Base-by-base conservation (phyloP, 2,329 filamentous ascomycete genomes). In the Talaromyces sp. region DNA sequence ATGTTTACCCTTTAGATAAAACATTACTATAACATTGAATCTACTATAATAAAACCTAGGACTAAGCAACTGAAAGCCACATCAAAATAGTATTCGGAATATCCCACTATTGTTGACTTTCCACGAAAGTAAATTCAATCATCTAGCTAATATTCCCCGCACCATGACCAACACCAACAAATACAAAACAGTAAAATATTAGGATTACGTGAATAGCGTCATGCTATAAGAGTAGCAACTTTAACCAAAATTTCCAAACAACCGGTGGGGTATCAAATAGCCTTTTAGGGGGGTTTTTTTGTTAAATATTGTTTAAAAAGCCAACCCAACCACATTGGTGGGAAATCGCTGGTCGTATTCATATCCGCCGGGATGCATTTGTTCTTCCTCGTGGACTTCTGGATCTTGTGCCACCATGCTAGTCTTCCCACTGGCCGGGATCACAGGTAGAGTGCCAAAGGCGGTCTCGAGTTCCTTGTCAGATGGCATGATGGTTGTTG, bases 391-490 rank as follows among this genome's bases (percentile, higher is more conserved):
- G 34, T 59, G 27, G 16, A 42, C 56, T 12, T 44, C 44, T 52
- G 33, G 63, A 51, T 56, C 61, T 44, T 62, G 56, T 36, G 56
- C 54, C 31, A 62, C 61, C 31, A 62, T n/a, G 27, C 61, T 62
- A 28, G 58, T 62, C 34, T 62, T 62, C 33, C 40, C 56, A 52
- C 61, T 62, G n/a, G 61, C 61, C 27, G 58, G 36, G 54, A 63
- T 51, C 40, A 60, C 53, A 56, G 63, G 61, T 0, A 62, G 44
- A 56, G 56, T 59, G 18, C 52, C 55, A 36, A 62, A 57, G 1
- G 60, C 54, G 9, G 57, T 27, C 33, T 69, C 68, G 30, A 66
- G 62, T 8, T 68, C 65, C 58, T 70, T 70, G 30, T 69, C 68
- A 16, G 57, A 64, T 50, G 62, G 63, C 31, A 59, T 64, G 42